Evolutionary conservation across 768 basidiomycete genomes (phyloP).

Genomic region (Panus rudis): DNA sequence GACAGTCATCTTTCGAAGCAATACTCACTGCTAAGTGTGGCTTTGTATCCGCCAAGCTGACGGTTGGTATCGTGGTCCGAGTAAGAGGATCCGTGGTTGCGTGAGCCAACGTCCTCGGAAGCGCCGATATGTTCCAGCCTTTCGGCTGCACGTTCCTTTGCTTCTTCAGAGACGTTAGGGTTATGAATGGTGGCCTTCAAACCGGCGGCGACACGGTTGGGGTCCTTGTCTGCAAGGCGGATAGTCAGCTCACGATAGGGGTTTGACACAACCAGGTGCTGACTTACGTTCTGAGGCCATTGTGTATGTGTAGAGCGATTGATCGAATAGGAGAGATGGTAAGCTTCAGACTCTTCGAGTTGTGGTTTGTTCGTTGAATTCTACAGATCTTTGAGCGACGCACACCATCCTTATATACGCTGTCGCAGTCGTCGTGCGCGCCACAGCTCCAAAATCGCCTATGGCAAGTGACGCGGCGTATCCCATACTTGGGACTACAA

Average conservation of each 20-base stretch:
- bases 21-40: constrained; percentile 36
- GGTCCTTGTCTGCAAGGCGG: constrained; percentile 26
- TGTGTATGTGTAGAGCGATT: background rate
- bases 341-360: background rate
- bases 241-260: background rate
- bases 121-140: constrained; percentile 27
- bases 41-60: constrained; percentile 42
- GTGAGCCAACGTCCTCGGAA: constrained; percentile 6
- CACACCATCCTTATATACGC: too few species aligned
- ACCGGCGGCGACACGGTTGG: constrained; percentile 45
- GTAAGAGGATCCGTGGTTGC: constrained; percentile 1
- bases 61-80: constrained; percentile 16
- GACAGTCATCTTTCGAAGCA: background rate
- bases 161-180: constrained; percentile 48
- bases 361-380: too few species aligned
- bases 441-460: too few species aligned
- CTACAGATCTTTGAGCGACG: too few species aligned
- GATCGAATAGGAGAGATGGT: background rate
- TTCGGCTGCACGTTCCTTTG: constrained; percentile 41
- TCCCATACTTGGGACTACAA: too few species aligned
- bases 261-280: background rate
- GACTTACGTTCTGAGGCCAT: background rate
- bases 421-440: too few species aligned
- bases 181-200: constrained; percentile 54
- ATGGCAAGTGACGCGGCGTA: too few species aligned